Evolutionary conservation across 768 basidiomycete genomes (phyloP).

Genomic region (Leccinum aurantiacum): DNA sequence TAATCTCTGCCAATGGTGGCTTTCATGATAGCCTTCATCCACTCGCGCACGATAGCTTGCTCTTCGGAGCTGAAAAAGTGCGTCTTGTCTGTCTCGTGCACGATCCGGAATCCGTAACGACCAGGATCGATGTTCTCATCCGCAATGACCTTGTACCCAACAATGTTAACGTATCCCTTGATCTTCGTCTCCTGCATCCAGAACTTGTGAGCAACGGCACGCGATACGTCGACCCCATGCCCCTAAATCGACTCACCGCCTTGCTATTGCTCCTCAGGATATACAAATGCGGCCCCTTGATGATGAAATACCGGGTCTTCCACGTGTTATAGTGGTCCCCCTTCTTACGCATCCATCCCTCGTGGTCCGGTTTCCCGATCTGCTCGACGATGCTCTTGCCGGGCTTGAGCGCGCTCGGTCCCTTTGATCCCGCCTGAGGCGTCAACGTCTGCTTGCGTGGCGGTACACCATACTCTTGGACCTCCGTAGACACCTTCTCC

Average conservation of each 20-base stretch:
- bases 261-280: constrained; percentile 75
- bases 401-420: constrained; percentile 45
- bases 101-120: constrained; percentile 91
- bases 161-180: constrained; percentile 93
- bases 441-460: constrained; percentile 57
- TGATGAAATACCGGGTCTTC: constrained; percentile 89
- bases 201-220: neutral
- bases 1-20: constrained; percentile 96
- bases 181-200: constrained; percentile 78
- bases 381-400: constrained; percentile 82
- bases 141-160: constrained; percentile 88
- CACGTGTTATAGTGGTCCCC: constrained; percentile 90
- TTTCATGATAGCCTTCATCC: constrained; percentile 99
- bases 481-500: constrained; percentile 22
- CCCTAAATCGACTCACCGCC: constrained; percentile 25
- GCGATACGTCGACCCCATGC: neutral
- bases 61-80: constrained; percentile 94
- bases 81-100: constrained; percentile 83
- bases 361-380: constrained; percentile 87
- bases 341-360: constrained; percentile 95
- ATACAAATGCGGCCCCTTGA: constrained; percentile 92
- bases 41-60: constrained; percentile 80
- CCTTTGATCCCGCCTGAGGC: constrained; percentile 25
- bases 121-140: constrained; percentile 93
- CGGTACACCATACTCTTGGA: constrained; percentile 40